Evolutionary conservation across 164 flowering plant species (phyloP).

Genomic region (Vitis labrusca): DNA sequence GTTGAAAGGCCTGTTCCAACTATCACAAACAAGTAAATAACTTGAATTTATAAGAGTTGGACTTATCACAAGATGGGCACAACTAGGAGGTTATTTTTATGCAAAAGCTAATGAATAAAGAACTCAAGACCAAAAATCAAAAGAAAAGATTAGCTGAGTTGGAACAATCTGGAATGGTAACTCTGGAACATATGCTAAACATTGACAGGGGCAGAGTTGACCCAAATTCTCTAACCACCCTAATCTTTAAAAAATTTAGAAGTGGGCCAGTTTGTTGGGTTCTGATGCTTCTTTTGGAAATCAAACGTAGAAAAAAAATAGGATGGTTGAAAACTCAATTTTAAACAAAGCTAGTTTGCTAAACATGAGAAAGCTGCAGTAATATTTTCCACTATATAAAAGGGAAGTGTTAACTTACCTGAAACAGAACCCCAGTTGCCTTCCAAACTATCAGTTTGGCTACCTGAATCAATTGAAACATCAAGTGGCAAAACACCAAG

Average conservation of each 20-base stretch:
- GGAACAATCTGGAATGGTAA: too few relatives aligned
- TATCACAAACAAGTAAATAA: conserved; percentile 11
- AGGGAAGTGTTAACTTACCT: conserved; percentile 38
- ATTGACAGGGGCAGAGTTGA: too few relatives aligned
- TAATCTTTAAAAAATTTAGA: too few relatives aligned
- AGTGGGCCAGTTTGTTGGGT: too few relatives aligned
- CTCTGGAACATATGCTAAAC: too few relatives aligned
- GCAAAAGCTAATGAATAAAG: not conserved
- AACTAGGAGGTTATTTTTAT: not conserved
- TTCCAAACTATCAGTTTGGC: conserved; percentile 68
- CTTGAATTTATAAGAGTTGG: not conserved
- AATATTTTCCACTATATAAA: conserved; percentile 1
- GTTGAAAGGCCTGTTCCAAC: conserved; percentile 41
- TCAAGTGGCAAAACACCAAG: conserved; percentile 34
- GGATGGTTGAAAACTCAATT: not conserved
- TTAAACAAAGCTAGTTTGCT: not conserved
- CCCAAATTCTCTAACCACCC: too few relatives aligned
- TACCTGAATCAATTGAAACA: conserved; percentile 42
- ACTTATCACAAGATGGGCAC: not conserved
- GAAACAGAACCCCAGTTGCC: conserved; percentile 79
- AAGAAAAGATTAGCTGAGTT: not conserved
- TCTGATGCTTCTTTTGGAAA: too few relatives aligned
- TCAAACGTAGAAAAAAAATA: too few relatives aligned
- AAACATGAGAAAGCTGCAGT: not conserved
- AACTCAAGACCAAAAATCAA: not conserved